Percentiles rank a stretch among this genome's conserved stretches.
These are phyloP conservation scores for Sphagnum contortum DNA, from an alignment of 225 moss, liverwort and hornwort species.

Conservation along the genomic window DNA sequence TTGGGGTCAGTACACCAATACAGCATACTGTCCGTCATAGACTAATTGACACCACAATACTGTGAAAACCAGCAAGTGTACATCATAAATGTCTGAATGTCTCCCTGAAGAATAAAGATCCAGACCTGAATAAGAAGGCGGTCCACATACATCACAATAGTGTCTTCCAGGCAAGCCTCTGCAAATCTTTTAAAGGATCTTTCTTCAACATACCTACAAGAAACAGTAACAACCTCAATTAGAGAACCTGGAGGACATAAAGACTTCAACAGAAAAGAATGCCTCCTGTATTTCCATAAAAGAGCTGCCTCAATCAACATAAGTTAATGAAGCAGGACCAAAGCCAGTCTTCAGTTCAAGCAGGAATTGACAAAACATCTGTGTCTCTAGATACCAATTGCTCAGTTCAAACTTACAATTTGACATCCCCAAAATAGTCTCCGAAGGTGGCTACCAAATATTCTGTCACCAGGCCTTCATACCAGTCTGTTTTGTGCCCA, in stretches of 20 bases:
- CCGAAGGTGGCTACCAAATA: slow-evolving; percentile 99
- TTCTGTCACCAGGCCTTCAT: slow-evolving; percentile 96
- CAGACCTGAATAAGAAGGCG: slow-evolving; percentile 83
- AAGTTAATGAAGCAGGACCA: background rate
- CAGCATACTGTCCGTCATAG: no score
- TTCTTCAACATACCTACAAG: slow-evolving; percentile 80
- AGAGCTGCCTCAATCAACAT: no score
- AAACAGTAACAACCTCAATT: background rate
- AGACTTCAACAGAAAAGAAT: background rate
- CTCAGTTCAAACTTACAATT: slow-evolving; percentile 49
- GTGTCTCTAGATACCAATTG: background rate
- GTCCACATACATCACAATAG: slow-evolving; percentile 89
- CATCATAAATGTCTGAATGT: no score
- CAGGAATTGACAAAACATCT: background rate
- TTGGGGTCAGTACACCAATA: no score
- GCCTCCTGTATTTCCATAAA: no score
- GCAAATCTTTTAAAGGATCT: slow-evolving; percentile 91
- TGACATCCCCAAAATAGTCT: slow-evolving; percentile 98
- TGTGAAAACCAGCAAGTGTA: no score
- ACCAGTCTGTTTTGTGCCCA: slow-evolving; percentile 65
- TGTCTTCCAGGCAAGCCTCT: slow-evolving; percentile 97
- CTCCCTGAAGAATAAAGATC: background rate
- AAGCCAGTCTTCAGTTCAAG: background rate
- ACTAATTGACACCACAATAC: no score
- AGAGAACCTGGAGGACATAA: background rate